Evolutionary conservation across 805 yeast genomes (phyloP).

Genomic region (Candida quercuum): DNA sequence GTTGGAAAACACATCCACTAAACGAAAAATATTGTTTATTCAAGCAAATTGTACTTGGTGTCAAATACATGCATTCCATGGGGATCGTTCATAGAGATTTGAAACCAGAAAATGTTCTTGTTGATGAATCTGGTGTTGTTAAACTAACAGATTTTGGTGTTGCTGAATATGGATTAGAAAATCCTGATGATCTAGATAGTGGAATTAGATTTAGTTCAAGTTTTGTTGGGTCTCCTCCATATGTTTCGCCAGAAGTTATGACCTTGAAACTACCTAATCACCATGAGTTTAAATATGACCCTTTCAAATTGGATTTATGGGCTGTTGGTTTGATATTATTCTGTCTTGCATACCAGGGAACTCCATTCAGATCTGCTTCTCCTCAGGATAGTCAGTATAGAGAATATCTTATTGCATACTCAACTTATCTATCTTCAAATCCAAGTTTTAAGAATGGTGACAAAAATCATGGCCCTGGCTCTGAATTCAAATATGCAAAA

Average conservation of each 20-base stretch:
- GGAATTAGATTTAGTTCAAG: slow-evolving; percentile 33
- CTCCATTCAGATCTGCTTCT: slow-evolving; percentile 55
- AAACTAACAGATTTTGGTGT: slow-evolving; percentile 78
- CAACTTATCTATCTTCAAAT: slow-evolving; percentile 31
- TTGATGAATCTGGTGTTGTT: slow-evolving; percentile 55
- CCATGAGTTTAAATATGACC: slow-evolving; percentile 43
- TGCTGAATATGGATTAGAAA: slow-evolving; percentile 56
- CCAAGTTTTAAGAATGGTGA: slow-evolving; percentile 44
- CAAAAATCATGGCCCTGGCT: slow-evolving; percentile 57
- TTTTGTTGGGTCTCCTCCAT: slow-evolving; percentile 77
- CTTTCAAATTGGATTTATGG: slow-evolving; percentile 69
- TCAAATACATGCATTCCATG: slow-evolving; percentile 54
- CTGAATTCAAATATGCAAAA: slow-evolving; percentile 65
- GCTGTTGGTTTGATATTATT: slow-evolving; percentile 65
- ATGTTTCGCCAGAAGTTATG: slow-evolving; percentile 75
- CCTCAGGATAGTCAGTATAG: slow-evolving; percentile 44
- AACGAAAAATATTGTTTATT: slow-evolving; percentile 59
- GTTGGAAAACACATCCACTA: slow-evolving; percentile 51
- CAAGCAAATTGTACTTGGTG: slow-evolving; percentile 61
- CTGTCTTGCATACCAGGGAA: slow-evolving; percentile 49
- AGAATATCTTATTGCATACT: slow-evolving; percentile 49
- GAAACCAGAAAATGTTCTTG: slow-evolving; percentile 67
- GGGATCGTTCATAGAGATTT: slow-evolving; percentile 72
- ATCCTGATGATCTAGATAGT: slow-evolving; percentile 43
- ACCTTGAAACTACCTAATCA: slow-evolving; percentile 33